phyloP scores from a whole-genome alignment of 1,284 basidiomycete species.

The Rhodofomes roseus region DNA sequence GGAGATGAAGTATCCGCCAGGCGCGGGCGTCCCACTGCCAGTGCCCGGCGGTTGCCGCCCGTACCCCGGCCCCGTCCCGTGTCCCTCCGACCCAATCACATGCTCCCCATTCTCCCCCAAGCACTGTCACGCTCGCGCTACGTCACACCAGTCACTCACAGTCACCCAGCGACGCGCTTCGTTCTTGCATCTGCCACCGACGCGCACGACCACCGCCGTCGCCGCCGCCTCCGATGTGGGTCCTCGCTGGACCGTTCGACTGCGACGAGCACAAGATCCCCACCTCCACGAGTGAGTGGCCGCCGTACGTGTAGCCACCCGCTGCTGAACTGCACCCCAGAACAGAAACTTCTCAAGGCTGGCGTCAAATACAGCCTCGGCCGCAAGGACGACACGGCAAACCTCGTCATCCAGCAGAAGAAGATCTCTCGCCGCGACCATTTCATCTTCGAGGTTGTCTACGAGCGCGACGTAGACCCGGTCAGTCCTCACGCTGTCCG shows the following conservation, averaged over 20 bases:
- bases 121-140: neutral
- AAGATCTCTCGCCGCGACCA: slow-evolving; percentile 62
- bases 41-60: neutral
- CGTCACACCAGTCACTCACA: neutral
- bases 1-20: neutral
- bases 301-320: neutral
- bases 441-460: slow-evolving; percentile 49
- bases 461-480: slow-evolving; percentile 45
- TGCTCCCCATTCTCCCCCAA: neutral
- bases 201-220: neutral
- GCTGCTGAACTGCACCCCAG: slow-evolving; percentile 30
- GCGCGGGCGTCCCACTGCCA: neutral
- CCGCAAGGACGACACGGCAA: slow-evolving; percentile 41
- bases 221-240: slow-evolving; percentile 41
- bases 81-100: neutral
- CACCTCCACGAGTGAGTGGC: slow-evolving; percentile 35
- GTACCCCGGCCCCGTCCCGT: neutral
- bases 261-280: slow-evolving; percentile 32
- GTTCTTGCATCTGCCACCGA: neutral
- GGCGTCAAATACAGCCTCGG: slow-evolving; percentile 50
- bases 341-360: slow-evolving; percentile 59
- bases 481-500: slow-evolving; percentile 21
- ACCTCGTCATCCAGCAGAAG: slow-evolving; percentile 49
- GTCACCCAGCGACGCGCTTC: neutral
- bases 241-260: slow-evolving; percentile 50